Base-by-base conservation (phyloP, 176 grass and related monocot species). In the Aegilops tauschii region DNA sequence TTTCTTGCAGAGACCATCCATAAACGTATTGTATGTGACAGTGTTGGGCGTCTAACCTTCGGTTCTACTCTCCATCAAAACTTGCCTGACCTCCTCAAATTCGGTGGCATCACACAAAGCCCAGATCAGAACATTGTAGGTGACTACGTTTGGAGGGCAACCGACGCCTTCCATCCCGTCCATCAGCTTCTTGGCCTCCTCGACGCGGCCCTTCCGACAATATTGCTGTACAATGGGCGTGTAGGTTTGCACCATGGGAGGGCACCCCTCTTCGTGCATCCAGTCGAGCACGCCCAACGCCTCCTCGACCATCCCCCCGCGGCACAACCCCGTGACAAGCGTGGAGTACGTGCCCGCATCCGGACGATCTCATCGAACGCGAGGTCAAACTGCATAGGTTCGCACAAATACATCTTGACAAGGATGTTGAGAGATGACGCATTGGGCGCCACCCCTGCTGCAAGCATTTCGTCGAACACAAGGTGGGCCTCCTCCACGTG, bases 121-220 rank as follows among this genome's bases (percentile, higher is more conserved):
- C 68, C 30, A 89, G 61, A 95, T 95, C 45, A 93, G 62, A 90
- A 97, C 72, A 80, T 97, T 97, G 78, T 97, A 97, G 56, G 92
- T 93, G 68, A 94, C 81, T 12, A 62, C 75, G 59, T 86, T 91
- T n/a, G 92, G 88, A 74, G 78, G 73, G 44, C 81, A 97, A 27
- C 92, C 90, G 12, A 61, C 63, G 56, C 61, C 42, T 25, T 84
- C 89, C 95, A 97, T 97, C 20, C 77, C 40, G 11, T 27, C 74
- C 62, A 97, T 93, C 45, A 95, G 79, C 63, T 82, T 66, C 88
- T 82, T 95, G 36, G 92, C 95, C 79, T 91, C 90, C 81, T 91
- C 85, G n/a, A 97, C 78, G 69, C 74, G 84, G n/a, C 93, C 93
- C 52, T 95, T 31, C 2, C 65, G 13, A 25, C 95, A 97, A 45